Evolutionary conservation across 495 filamentous ascomycete genomes (phyloP).

Genomic region (Coniosporium apollinis): DNA sequence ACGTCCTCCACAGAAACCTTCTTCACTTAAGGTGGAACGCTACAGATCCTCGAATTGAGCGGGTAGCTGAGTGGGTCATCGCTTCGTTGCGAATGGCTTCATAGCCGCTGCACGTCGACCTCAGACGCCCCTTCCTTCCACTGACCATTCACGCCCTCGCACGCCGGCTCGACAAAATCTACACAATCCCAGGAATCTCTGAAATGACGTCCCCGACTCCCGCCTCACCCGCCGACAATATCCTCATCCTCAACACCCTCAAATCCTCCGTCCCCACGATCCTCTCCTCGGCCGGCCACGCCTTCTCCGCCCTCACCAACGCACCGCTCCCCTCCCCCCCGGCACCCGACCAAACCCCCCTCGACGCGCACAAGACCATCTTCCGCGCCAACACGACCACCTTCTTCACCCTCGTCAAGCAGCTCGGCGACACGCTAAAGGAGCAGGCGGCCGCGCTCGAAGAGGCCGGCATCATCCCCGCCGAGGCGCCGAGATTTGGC

Average conservation of each 20-base stretch:
- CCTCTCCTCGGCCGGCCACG: slow-evolving; percentile 48
- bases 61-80: too few species aligned
- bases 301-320: slow-evolving; percentile 52
- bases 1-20: too few species aligned
- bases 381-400: slow-evolving; percentile 46
- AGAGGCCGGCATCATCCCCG: slow-evolving; percentile 55
- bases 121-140: slow-evolving; percentile 26
- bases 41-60: too few species aligned
- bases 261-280: slow-evolving; percentile 46
- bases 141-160: slow-evolving; percentile 35
- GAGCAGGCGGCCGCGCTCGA: slow-evolving; percentile 69
- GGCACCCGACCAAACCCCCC: slow-evolving; percentile 6
- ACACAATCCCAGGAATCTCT: slow-evolving; percentile 7
- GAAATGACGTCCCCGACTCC: background rate
- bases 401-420: slow-evolving; percentile 43
- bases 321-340: slow-evolving; percentile 16
- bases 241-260: slow-evolving; percentile 59
- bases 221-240: slow-evolving; percentile 39
- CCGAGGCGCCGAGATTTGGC: slow-evolving; percentile 14
- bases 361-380: slow-evolving; percentile 35
- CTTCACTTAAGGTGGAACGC: too few species aligned
- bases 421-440: slow-evolving; percentile 33
- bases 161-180: slow-evolving; percentile 16
- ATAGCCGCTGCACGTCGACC: slow-evolving; percentile 18
- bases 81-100: slow-evolving; percentile 28